These are phyloP conservation scores for Linum lewisii DNA, from an alignment of 345 rosid species.

Conservation along the genomic window DNA sequence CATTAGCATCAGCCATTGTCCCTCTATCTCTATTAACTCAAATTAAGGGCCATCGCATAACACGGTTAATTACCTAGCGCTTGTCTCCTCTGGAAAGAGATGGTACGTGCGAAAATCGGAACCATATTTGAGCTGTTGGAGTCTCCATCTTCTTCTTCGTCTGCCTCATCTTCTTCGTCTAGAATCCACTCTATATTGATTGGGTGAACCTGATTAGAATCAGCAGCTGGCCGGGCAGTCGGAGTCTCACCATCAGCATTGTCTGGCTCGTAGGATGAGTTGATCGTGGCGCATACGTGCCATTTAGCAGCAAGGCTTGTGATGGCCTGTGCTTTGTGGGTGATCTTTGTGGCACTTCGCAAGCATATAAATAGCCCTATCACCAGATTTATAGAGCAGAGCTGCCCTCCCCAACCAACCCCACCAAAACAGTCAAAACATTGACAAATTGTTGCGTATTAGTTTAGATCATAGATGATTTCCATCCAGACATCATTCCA, in stretches of 20 bases:
- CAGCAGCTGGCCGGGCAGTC: conserved; percentile 13
- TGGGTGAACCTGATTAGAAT: conserved; percentile 24
- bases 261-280: conserved; percentile 40
- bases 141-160: conserved; percentile 65
- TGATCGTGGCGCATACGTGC: conserved; percentile 81
- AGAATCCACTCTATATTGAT: conserved; percentile 29
- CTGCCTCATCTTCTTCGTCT: conserved; percentile 61
- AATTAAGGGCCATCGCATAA: neutral
- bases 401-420: conserved; percentile 33
- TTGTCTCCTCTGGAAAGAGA: conserved; percentile 80
- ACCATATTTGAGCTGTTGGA: conserved; percentile 41
- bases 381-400: conserved; percentile 70
- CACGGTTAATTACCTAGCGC: conserved; percentile 51
- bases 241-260: conserved; percentile 57
- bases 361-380: conserved; percentile 78
- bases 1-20: neutral
- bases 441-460: too few relatives aligned
- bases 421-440: conserved; percentile 1
- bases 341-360: conserved; percentile 84
- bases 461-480: too few relatives aligned
- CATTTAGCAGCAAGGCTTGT: conserved; percentile 85
- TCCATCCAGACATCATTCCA: too few relatives aligned
- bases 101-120: conserved; percentile 56
- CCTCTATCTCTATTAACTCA: neutral
- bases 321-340: conserved; percentile 72